A percentile compares a stretch with the other conserved stretches of the same genome.
Conservation (phyloP, 768 basidiomycete species). For the Auriscalpium orientale region DNA sequence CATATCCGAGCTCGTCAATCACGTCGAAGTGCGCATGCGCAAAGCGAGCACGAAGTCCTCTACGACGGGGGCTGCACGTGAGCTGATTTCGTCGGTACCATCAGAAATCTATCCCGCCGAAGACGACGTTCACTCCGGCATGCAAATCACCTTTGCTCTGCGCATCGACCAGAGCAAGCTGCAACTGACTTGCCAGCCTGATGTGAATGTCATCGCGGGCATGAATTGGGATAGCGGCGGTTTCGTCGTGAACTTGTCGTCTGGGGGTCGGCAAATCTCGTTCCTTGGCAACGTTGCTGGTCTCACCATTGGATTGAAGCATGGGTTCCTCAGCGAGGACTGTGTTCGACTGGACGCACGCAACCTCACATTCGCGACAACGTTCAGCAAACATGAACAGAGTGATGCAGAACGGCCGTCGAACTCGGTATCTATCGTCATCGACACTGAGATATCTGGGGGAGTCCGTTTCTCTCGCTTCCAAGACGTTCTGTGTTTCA, state of each 20-base stretch:
- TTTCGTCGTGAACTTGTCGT: constrained; percentile 72
- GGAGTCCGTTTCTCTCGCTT: constrained; percentile 77
- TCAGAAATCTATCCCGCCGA: constrained; percentile 7
- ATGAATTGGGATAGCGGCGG: constrained; percentile 94
- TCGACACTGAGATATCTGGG: constrained; percentile 83
- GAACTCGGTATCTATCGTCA: constrained; percentile 57
- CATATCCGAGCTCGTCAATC: constrained; percentile 64
- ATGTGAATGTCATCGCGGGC: constrained; percentile 86
- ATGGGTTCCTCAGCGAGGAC: constrained; percentile 79
- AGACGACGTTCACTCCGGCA: constrained; percentile 31
- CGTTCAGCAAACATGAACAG: constrained; percentile 47
- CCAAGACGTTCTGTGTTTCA: constrained; percentile 91
- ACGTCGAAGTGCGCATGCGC: constrained; percentile 65
- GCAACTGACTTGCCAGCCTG: constrained; percentile 81
- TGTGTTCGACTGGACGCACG: constrained; percentile 75
- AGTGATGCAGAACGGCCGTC: constrained; percentile 23
- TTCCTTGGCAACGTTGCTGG: constrained; percentile 80
- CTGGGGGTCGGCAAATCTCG: constrained; percentile 61
- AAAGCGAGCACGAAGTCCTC: constrained; percentile 31
- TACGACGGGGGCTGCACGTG: constrained; percentile 7
- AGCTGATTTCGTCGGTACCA: not conserved
- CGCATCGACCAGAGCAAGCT: constrained; percentile 88
- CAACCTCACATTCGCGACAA: constrained; percentile 72
- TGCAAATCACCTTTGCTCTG: constrained; percentile 79
- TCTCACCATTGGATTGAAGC: constrained; percentile 72